These are phyloP conservation scores for Penicillium aurantiogriseum DNA, from an alignment of 2,329 filamentous ascomycete genomes.

Conservation along the genomic window DNA sequence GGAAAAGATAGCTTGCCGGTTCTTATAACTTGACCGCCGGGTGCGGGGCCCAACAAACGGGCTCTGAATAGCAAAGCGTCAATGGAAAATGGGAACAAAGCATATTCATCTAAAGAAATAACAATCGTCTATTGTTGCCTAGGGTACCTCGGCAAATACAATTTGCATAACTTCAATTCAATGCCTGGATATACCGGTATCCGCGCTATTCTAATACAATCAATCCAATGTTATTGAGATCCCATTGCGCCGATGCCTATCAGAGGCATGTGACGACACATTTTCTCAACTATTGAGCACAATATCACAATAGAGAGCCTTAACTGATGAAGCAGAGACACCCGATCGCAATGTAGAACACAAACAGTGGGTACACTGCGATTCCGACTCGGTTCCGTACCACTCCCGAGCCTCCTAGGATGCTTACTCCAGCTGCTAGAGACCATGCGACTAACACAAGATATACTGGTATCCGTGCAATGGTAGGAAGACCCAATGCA, in stretches of 20 bases:
- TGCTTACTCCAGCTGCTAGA: slow-evolving; percentile 90
- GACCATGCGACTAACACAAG: slow-evolving; percentile 87
- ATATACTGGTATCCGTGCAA: slow-evolving; percentile 87
- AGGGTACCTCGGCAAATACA: neutral
- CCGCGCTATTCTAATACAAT: slow-evolving; percentile 5
- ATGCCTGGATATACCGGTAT: slow-evolving; percentile 6
- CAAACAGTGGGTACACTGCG: slow-evolving; percentile 89
- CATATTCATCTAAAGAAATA: neutral
- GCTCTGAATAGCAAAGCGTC: neutral
- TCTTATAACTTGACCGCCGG: slow-evolving; percentile 10
- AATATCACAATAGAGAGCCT: slow-evolving; percentile 14
- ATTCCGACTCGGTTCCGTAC: slow-evolving; percentile 91
- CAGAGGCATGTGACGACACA: neutral
- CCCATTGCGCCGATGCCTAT: neutral
- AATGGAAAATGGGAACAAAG: slow-evolving; percentile 5
- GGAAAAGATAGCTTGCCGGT: slow-evolving; percentile 2
- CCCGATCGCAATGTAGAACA: slow-evolving; percentile 90
- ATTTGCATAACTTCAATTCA: neutral
- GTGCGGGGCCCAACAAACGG: slow-evolving; percentile 10
- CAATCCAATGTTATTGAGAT: slow-evolving; percentile 3
- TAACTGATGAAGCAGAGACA: slow-evolving; percentile 97
- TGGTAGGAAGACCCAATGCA: slow-evolving; percentile 73
- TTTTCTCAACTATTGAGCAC: neutral
- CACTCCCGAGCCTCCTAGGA: slow-evolving; percentile 90
- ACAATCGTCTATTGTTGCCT: neutral